Conservation (phyloP, 1,139 yeast species). For the Yamadazyma membranifaciens region DNA sequence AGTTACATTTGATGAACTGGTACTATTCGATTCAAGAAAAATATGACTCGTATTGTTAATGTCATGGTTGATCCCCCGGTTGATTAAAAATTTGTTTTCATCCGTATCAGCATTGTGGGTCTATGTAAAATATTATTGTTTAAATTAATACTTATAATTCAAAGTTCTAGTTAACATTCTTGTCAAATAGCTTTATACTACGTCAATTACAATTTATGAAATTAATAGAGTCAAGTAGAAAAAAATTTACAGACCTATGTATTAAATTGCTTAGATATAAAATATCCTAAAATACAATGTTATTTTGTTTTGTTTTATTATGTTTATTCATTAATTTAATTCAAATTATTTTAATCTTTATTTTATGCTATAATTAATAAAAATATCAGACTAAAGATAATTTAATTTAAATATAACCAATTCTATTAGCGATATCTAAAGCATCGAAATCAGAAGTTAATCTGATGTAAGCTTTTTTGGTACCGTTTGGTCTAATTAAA, state of each 20-base stretch:
- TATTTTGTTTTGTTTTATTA: neutral
- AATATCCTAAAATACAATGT: conserved; percentile 4
- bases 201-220: too few relatives aligned
- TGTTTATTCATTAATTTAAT: conserved; percentile 5
- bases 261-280: conserved; percentile 5
- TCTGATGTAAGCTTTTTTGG: conserved; percentile 99
- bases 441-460: conserved; percentile 99
- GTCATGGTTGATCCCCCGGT: too few relatives aligned
- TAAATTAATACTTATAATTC: too few relatives aligned
- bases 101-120: too few relatives aligned
- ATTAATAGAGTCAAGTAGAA: too few relatives aligned
- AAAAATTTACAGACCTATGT: conserved; percentile 6
- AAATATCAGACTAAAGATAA: neutral
- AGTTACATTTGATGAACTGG: too few relatives aligned
- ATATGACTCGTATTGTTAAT: too few relatives aligned
- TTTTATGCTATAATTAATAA: neutral
- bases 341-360: neutral
- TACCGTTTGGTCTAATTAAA: conserved; percentile 97
- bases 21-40: too few relatives aligned
- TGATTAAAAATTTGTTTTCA: too few relatives aligned
- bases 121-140: too few relatives aligned
- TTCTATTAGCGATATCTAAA: conserved; percentile 99
- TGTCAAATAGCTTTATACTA: too few relatives aligned
- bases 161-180: too few relatives aligned
- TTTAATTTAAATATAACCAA: conserved; percentile 81